These are phyloP conservation scores for Cryoendolithus antarcticus DNA, from an alignment of 2,329 filamentous ascomycete species.

Conservation along the genomic window DNA sequence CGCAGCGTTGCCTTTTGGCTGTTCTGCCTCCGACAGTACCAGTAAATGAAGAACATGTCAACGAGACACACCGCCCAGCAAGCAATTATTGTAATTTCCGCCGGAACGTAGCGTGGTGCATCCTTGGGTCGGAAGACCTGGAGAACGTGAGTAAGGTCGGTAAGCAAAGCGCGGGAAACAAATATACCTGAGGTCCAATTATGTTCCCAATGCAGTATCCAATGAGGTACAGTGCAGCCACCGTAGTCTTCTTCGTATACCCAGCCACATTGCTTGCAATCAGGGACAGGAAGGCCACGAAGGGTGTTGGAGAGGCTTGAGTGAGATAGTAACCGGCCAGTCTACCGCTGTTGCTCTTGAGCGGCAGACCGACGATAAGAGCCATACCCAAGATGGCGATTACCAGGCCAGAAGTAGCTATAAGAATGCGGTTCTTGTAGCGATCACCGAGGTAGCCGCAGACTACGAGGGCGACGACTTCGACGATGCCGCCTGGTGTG, in stretches of 20 bases:
- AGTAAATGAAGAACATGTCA: constrained; percentile 49
- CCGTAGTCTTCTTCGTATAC: constrained; percentile 48
- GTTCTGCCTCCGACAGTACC: constrained; percentile 49
- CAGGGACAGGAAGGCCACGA: constrained; percentile 51
- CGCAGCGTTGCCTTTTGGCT: constrained; percentile 42
- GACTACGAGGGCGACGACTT: constrained; percentile 46
- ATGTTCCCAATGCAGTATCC: constrained; percentile 41
- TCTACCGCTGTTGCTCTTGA: constrained; percentile 44
- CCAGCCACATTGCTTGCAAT: constrained; percentile 51
- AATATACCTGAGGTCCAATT: constrained; percentile 39
- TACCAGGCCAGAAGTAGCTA: constrained; percentile 40
- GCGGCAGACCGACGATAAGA: constrained; percentile 51
- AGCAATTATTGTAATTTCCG: constrained; percentile 51
- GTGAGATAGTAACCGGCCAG: constrained; percentile 54
- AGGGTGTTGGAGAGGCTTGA: constrained; percentile 46
- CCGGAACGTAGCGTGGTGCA: constrained; percentile 48
- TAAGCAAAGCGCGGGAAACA: too few species aligned
- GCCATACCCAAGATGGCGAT: constrained; percentile 47
- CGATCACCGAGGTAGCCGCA: constrained; percentile 47
- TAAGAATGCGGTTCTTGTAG: constrained; percentile 44
- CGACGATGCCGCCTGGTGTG: constrained; percentile 52
- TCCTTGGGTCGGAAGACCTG: constrained; percentile 42
- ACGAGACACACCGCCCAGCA: constrained; percentile 43
- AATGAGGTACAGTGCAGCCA: constrained; percentile 42
- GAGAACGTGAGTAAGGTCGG: too few species aligned